Conservation (phyloP, 768 basidiomycete species). For the Termitomyces sp. region DNA sequence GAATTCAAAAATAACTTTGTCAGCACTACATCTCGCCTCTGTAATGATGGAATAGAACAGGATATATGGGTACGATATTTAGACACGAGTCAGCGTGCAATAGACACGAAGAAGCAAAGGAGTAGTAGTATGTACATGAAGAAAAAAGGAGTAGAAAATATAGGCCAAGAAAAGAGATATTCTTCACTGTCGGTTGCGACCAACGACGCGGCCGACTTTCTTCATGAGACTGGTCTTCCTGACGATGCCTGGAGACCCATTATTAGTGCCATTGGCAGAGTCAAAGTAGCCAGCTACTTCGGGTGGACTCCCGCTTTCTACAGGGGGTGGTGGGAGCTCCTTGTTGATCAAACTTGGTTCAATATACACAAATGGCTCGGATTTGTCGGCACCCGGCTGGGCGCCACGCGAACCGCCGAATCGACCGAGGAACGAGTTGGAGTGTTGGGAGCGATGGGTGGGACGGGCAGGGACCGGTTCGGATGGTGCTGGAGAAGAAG, state of each 20-base stretch:
- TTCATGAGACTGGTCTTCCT: conserved; percentile 76
- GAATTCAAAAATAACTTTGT: background rate
- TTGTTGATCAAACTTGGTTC: conserved; percentile 47
- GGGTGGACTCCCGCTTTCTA: conserved; percentile 16
- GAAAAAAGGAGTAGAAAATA: background rate
- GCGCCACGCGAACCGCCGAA: conserved; percentile 31
- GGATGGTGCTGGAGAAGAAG: conserved; percentile 27
- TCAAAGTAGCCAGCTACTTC: conserved; percentile 49
- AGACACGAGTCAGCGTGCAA: no score
- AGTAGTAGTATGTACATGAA: conserved; percentile 5
- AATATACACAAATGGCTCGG: conserved; percentile 65
- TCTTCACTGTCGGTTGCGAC: conserved; percentile 37
- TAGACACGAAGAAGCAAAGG: no score
- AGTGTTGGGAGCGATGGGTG: conserved; percentile 70
- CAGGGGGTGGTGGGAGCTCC: conserved; percentile 42
- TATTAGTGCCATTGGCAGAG: conserved; percentile 19
- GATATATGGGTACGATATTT: conserved; percentile 2
- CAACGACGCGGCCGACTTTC: conserved; percentile 71
- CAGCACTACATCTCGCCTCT: conserved; percentile 10
- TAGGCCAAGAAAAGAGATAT: no score
- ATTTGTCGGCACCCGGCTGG: conserved; percentile 28
- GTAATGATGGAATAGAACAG: background rate
- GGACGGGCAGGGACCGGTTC: conserved; percentile 37
- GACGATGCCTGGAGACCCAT: conserved; percentile 42
- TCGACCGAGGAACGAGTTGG: conserved; percentile 76